These are phyloP conservation scores for Hapsidospora chrysogenum DNA, from an alignment of 495 filamentous ascomycete genomes.

Conservation along the genomic window DNA sequence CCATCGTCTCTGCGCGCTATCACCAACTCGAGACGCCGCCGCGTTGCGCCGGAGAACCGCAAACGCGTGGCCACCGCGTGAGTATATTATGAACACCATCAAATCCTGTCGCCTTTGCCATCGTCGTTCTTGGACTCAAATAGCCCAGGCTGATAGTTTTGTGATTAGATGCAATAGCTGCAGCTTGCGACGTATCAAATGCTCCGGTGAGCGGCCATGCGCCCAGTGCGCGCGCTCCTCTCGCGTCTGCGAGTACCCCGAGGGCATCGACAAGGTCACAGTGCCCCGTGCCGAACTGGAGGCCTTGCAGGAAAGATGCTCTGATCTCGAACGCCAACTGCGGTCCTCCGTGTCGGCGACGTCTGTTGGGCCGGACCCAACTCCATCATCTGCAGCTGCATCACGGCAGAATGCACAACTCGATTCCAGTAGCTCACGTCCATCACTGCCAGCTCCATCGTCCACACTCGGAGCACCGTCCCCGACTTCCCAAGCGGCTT, in stretches of 20 bases:
- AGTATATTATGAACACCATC: no score
- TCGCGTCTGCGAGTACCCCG: slow-evolving; percentile 17
- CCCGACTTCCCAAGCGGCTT: no score
- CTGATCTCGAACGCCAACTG: slow-evolving; percentile 6
- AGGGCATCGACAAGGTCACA: slow-evolving; percentile 10
- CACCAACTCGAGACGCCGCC: no score
- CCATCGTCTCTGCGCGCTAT: no score
- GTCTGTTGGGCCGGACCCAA: no score
- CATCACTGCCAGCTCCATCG: no score
- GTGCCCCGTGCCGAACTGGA: slow-evolving; percentile 12
- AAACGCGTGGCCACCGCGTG: slow-evolving; percentile 18
- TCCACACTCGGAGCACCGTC: neutral
- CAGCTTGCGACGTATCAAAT: slow-evolving; percentile 26
- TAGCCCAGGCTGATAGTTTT: no score
- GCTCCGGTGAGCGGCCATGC: slow-evolving; percentile 20
- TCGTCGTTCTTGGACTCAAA: no score
- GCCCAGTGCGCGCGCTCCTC: slow-evolving; percentile 11
- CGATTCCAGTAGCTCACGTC: neutral
- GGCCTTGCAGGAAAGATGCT: slow-evolving; percentile 10
- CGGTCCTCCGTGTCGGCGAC: slow-evolving; percentile 3
- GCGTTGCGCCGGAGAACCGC: slow-evolving; percentile 10
- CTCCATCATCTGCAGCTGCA: no score
- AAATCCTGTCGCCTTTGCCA: no score
- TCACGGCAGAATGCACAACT: no score
- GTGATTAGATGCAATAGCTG: slow-evolving; percentile 25